Percentiles rank a stretch among this genome's conserved stretches.
These are phyloP conservation scores for Pulveroboletus sp. DNA, from an alignment of 768 basidiomycete genomes.

Conservation along the genomic window DNA sequence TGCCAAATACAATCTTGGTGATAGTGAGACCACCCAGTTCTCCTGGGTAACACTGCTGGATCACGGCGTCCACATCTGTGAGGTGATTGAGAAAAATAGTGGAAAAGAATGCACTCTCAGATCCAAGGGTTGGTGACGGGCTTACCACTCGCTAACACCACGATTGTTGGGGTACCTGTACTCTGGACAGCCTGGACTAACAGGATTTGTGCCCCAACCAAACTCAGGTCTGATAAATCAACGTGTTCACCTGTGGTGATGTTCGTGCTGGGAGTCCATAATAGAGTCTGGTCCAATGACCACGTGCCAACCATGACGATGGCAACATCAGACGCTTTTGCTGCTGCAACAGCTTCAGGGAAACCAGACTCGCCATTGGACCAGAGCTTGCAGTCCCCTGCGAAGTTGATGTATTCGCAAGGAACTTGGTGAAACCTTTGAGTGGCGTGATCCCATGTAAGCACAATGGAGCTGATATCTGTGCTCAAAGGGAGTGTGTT, in stretches of 20 bases:
- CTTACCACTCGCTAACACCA: constrained; percentile 67
- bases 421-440: constrained; percentile 56
- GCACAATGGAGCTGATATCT: constrained; percentile 48
- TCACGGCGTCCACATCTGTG: constrained; percentile 62
- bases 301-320: constrained; percentile 61
- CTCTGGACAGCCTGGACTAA: constrained; percentile 63
- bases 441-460: constrained; percentile 55
- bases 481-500: constrained; percentile 54
- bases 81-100: neutral
- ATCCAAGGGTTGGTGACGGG: constrained; percentile 74
- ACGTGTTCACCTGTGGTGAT: constrained; percentile 73
- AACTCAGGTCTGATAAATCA: constrained; percentile 56
- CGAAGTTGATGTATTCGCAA: constrained; percentile 56
- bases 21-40: constrained; percentile 68
- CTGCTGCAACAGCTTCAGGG: constrained; percentile 51
- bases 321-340: constrained; percentile 55
- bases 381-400: constrained; percentile 68
- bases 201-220: constrained; percentile 63
- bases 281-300: constrained; percentile 28
- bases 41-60: constrained; percentile 74
- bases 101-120: constrained; percentile 36
- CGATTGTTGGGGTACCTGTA: constrained; percentile 60
- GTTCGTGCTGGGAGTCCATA: constrained; percentile 60
- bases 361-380: constrained; percentile 43
- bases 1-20: constrained; percentile 64